Base-by-base conservation (phyloP, 2,329 filamentous ascomycete genomes). In the Fusarium heterosporum region DNA sequence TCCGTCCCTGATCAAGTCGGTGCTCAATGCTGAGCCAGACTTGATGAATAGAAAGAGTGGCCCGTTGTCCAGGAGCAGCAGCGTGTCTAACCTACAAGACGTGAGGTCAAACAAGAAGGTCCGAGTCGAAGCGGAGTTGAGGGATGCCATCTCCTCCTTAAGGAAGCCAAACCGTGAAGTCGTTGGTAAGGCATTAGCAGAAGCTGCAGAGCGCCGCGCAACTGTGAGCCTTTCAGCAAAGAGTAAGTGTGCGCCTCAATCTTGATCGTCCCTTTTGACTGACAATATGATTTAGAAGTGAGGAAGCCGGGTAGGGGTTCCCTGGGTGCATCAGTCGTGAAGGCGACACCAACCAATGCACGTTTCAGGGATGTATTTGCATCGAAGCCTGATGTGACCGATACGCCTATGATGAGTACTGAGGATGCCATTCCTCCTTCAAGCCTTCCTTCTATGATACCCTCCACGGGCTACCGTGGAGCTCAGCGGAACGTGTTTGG, bases 141-240 rank as follows among this genome's bases (percentile, higher is more conserved):
- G 88, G 68, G 87, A 92, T 59, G 92, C 92, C 10, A 94, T 96
- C 48, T 86, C 86, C 8, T 85, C 89, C 11, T 76, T 95, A 40
- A 89, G 91, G 75, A 93, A 89, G 76, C 92, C 92, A 1, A 93
- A 95, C 72, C 86, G 92, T 43, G 85, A 87, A 22, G 82, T 91
- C 39, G 90, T 89, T 13, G 88, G 88, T 30, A 89, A 88, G 70
- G 85, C 87, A 36, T 82, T 91, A 56, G 87, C 85, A 5, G 90
- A 92, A 66, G 89, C 87, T 26, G 85, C 87, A 6, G 90, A 93
- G 74, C 85, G 85, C 69, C 85, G 89, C 53, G 79, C 82, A 7
- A 81, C 80, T 16, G 80, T 80, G 6, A 80, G 80, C 42, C 74
- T 83, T 47, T 81, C 80, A 6, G 66, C 72, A 3, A 80, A 76